A percentile compares a stretch with the other conserved stretches of the same genome.
These are phyloP conservation scores for Lagenidium giganteum DNA, from an alignment of 352 stramenopile genomes.

Conservation along the genomic window DNA sequence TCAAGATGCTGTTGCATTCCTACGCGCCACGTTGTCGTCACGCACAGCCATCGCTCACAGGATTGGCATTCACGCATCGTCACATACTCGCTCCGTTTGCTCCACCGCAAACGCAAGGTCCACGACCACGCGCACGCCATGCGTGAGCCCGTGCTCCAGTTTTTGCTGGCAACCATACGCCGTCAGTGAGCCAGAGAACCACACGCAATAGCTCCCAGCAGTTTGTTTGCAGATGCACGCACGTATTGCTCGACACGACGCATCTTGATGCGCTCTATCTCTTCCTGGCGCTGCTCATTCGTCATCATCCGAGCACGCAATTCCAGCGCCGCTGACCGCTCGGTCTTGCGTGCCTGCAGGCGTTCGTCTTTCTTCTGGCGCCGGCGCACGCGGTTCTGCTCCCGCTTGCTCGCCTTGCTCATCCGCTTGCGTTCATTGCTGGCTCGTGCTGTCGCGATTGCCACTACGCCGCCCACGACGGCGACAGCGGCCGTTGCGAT, in stretches of 20 bases:
- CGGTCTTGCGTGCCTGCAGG: conserved; percentile 4
- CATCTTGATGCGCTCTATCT: conserved; percentile 58
- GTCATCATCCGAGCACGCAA: conserved; percentile 19
- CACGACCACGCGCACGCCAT: conserved; percentile 53
- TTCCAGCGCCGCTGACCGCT: conserved; percentile 1
- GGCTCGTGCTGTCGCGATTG: too few species aligned
- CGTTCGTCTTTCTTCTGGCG: conserved; percentile 11
- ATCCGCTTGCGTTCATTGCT: too few species aligned
- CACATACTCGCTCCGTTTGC: conserved; percentile 42
- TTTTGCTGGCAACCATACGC: conserved; percentile 53
- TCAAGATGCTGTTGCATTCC: conserved; percentile 77
- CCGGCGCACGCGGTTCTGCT: conserved; percentile 10
- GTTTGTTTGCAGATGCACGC: conserved; percentile 8
- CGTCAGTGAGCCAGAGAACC: neutral
- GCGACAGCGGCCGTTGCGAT: too few species aligned
- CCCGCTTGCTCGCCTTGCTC: too few species aligned
- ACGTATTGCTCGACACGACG: conserved; percentile 76
- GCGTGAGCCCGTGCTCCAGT: conserved; percentile 31
- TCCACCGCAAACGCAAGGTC: conserved; percentile 49
- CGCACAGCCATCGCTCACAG: neutral
- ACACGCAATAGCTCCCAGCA: too few species aligned
- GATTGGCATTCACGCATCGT: neutral
- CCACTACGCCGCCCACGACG: too few species aligned
- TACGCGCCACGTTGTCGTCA: conserved; percentile 6
- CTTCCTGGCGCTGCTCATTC: conserved; percentile 35